Conservation (phyloP, 352 stramenopile genomes). For the Hyaloperonospora arabidopsidis region DNA sequence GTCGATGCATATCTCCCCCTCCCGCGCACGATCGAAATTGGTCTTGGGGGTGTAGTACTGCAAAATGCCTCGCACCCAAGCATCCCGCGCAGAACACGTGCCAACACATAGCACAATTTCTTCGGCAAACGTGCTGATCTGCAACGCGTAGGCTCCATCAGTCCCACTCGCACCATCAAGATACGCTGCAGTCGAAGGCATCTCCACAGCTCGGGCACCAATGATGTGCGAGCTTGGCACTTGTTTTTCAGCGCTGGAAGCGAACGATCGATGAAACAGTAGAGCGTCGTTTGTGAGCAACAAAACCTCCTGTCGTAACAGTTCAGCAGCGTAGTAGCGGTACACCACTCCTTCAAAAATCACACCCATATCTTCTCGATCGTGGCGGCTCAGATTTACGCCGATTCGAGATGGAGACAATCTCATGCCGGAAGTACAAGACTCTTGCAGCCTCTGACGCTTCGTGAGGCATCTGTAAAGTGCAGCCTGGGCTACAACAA, state of each 20-base stretch:
- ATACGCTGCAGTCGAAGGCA: conserved; percentile 23
- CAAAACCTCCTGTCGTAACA: conserved; percentile 71
- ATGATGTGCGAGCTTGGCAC: conserved; percentile 43
- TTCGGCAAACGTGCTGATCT: conserved; percentile 67
- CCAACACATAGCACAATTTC: conserved; percentile 68
- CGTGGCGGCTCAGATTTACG: conserved; percentile 54
- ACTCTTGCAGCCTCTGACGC: conserved; percentile 41
- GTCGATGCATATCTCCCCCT: conserved; percentile 36
- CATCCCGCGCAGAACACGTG: conserved; percentile 47
- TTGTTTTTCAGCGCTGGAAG: conserved; percentile 43
- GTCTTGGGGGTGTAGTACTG: conserved; percentile 43
- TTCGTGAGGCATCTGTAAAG: conserved; percentile 56
- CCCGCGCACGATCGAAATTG: conserved; percentile 39
- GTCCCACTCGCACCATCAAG: conserved; percentile 2
- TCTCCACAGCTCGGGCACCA: conserved; percentile 30
- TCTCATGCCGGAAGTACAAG: conserved; percentile 30
- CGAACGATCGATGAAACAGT: conserved; percentile 64
- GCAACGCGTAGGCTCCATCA: conserved; percentile 42
- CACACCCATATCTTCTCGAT: conserved; percentile 47
- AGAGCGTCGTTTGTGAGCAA: conserved; percentile 50
- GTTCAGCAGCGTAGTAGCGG: conserved; percentile 46
- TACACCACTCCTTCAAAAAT: conserved; percentile 66
- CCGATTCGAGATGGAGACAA: conserved; percentile 49
- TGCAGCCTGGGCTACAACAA: conserved; percentile 39
- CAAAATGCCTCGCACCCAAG: conserved; percentile 55